Evolutionary conservation across 2,329 filamentous ascomycete species (phyloP), one percentile per base, ranked within the genome.

Genomic region (Ophiosphaerella herpotricha): DNA sequence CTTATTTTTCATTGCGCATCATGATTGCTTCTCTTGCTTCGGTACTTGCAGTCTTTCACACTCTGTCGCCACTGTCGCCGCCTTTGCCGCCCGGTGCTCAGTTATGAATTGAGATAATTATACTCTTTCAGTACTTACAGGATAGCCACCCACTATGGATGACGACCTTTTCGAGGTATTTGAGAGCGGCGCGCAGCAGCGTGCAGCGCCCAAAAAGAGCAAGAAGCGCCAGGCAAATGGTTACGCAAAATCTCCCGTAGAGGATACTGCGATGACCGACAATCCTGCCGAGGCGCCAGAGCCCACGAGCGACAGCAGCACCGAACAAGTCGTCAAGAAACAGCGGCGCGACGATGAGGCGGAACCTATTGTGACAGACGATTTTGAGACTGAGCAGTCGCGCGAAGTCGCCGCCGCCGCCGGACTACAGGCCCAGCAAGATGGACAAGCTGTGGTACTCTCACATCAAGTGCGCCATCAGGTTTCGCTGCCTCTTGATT

Each of bases 401-500:
- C 84, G 93, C 80, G 90, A 97, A 74, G 83, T 99, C 34, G 90
- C 89, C 18, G 88, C 87, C 23, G 88, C 90, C 5, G 85, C 87
- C 29, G 91, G 90, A 59, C 80, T 79, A 53, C 85, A 81, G 69
- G 80, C 75, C 53, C 80, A 74, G 72, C 85, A 83, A 58, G 88
- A 91, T 46, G 78, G 81, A 24, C 80, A 85, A 39, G 85, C 88
- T 5, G 85, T 99, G 24, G 87, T 96, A 18, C 77, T 99, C 44
- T 93, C 91, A 39, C 95, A 99, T 78, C 96, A 99, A 78, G 96
- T 99, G 64, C 92, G 96, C 75, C 94, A 99, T 80, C 93, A 99
- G 76, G 94, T 97, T 62, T 90, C 94, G 11, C 81, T 99, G 16
- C 94, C 94, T 2, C 92, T 93, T 8, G 90, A 96, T 71, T 96